Evolutionary conservation across 225 moss, liverwort and hornwort genomes (phyloP).

Genomic region (Sphagnum tenellum): DNA sequence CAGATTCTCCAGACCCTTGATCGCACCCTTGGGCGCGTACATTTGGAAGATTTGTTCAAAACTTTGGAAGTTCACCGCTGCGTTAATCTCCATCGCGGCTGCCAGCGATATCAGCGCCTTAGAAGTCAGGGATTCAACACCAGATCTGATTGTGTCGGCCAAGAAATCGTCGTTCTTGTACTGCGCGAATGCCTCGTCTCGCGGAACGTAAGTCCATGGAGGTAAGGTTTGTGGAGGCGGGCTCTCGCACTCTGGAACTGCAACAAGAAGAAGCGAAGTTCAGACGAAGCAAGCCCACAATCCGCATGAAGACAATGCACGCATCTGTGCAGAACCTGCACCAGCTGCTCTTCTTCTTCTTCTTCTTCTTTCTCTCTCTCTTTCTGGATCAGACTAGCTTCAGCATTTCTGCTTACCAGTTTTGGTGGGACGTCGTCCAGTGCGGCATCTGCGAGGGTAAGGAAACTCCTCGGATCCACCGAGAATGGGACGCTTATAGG

Average conservation of each 20-base stretch:
- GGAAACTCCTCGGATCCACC: too few relatives aligned
- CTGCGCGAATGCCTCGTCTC: not conserved
- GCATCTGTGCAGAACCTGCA: too few relatives aligned
- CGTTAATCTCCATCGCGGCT: rapidly evolving
- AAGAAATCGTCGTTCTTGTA: slow-evolving; percentile 6
- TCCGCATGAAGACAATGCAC: too few relatives aligned
- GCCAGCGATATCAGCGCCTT: not conserved
- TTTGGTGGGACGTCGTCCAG: slow-evolving; percentile 8
- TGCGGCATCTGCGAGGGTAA: not conserved
- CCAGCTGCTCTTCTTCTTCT: too few relatives aligned
- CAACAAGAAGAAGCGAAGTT: not conserved
- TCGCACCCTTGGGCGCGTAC: slow-evolving; percentile 1
- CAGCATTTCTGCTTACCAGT: slow-evolving; percentile 9
- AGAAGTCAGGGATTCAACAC: too few relatives aligned
- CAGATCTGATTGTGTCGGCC: slow-evolving; percentile 3
- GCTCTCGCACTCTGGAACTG: not conserved
- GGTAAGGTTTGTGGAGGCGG: too few relatives aligned
- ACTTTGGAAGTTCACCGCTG: not conserved
- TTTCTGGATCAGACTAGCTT: not conserved
- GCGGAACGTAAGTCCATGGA: not conserved
- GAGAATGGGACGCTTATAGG: too few relatives aligned
- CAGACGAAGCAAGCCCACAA: slow-evolving; percentile 1
- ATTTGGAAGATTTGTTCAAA: slow-evolving; percentile 7
- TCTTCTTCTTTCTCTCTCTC: not conserved
- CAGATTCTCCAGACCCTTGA: not conserved